phyloP scores from a whole-genome alignment of 2,329 filamentous ascomycete species.

The Trichoderma brevicompactum region DNA sequence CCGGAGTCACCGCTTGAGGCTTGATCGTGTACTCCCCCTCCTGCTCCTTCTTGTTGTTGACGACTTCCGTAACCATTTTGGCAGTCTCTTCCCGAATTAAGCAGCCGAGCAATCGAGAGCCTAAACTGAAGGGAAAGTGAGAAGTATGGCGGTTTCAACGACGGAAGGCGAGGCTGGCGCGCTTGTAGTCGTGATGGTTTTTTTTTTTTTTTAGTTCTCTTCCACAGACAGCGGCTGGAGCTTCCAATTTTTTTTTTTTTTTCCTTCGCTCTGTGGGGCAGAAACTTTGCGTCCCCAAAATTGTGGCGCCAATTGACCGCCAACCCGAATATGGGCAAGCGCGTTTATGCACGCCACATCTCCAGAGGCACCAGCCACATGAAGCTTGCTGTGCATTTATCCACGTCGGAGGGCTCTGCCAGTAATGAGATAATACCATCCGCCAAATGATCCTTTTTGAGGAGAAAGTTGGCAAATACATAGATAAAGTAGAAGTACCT shows the following conservation, averaged over 20 bases:
- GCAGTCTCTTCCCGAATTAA: slow-evolving; percentile 13
- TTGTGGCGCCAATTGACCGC: slow-evolving; percentile 30
- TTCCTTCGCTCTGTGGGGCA: slow-evolving; percentile 32
- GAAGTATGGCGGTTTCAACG: slow-evolving; percentile 19
- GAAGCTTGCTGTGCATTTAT: not conserved
- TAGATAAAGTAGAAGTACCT: no score
- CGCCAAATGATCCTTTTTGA: no score
- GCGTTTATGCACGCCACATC: slow-evolving; percentile 3
- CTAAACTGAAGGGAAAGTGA: not conserved
- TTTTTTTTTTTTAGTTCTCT: slow-evolving; percentile 30
- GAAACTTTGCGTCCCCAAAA: slow-evolving; percentile 27
- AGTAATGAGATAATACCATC: no score
- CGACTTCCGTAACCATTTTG: slow-evolving; percentile 54
- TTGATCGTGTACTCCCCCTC: slow-evolving; percentile 85
- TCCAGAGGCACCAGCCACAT: slow-evolving; percentile 24
- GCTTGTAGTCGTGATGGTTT: slow-evolving; percentile 26
- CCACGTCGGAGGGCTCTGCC: no score
- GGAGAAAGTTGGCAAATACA: no score
- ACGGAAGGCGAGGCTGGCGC: slow-evolving; percentile 11
- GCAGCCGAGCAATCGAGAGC: slow-evolving; percentile 14
- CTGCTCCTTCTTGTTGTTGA: slow-evolving; percentile 42
- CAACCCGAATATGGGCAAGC: slow-evolving; percentile 17
- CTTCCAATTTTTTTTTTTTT: slow-evolving; percentile 36
- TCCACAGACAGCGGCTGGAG: slow-evolving; percentile 28
- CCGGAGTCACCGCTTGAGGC: slow-evolving; percentile 79